Conservation (phyloP, 257 asterid species). For the Cruciata laevipes region DNA sequence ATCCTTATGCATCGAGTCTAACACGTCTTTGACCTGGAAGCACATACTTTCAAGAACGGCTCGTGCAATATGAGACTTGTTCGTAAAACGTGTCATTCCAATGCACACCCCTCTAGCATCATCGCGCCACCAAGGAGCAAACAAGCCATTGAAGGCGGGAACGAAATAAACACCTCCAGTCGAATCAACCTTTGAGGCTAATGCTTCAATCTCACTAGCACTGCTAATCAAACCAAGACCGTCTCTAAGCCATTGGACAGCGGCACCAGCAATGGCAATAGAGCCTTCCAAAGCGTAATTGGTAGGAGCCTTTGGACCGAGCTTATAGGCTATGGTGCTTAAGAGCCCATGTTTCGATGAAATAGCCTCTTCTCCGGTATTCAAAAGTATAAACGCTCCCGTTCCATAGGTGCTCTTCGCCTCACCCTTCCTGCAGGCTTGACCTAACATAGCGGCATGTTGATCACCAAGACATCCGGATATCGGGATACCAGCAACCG, state of each 20-base stretch:
- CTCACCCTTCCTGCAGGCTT: constrained; percentile 74
- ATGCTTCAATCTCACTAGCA: constrained; percentile 83
- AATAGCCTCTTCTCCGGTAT: constrained; percentile 65
- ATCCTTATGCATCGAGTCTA: constrained; percentile 95
- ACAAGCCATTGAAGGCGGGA: constrained; percentile 90
- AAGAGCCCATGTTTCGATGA: constrained; percentile 72
- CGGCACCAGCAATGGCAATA: constrained; percentile 96
- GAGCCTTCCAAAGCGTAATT: constrained; percentile 95
- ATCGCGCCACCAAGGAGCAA: constrained; percentile 99
- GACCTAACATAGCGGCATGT: constrained; percentile 96
- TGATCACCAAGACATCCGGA: constrained; percentile 99
- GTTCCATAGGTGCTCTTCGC: constrained; percentile 95
- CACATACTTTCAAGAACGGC: constrained; percentile 99
- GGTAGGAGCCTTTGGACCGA: constrained; percentile 72
- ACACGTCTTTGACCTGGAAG: constrained; percentile 86
- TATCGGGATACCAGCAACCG: constrained; percentile 71
- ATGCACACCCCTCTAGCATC: constrained; percentile 89
- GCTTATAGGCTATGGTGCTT: constrained; percentile 78
- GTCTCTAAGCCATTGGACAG: constrained; percentile 95
- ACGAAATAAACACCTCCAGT: constrained; percentile 91
- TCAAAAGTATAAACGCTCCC: constrained; percentile 82
- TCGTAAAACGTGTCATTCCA: constrained; percentile 87
- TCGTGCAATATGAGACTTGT: constrained; percentile 87
- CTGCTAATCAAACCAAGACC: constrained; percentile 71
- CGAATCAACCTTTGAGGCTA: constrained; percentile 69